These are phyloP conservation scores for Daphne laureola DNA, from an alignment of 441 rosid genomes.

Conservation along the genomic window DNA sequence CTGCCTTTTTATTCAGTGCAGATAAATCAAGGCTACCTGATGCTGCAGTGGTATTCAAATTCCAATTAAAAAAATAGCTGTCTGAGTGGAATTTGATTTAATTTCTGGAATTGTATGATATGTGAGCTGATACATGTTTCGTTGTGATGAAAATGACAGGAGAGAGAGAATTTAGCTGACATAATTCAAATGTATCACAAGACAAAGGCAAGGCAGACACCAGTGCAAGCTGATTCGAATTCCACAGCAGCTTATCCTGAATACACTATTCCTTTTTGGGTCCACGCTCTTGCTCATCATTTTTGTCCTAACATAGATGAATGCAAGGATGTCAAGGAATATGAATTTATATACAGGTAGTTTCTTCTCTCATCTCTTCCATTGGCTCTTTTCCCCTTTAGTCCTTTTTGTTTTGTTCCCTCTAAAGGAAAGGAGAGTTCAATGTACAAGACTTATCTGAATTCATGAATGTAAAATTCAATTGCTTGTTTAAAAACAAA, in stretches of 20 bases:
- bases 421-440: too few relatives aligned
- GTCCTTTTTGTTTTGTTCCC: too few relatives aligned
- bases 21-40: constrained; percentile 41
- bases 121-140: constrained; percentile 12
- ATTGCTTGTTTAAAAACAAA: too few relatives aligned
- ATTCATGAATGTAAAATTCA: too few relatives aligned
- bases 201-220: constrained; percentile 70
- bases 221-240: constrained; percentile 67
- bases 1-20: constrained; percentile 63
- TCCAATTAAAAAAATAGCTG: constrained; percentile 16
- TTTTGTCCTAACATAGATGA: constrained; percentile 78
- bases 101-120: constrained; percentile 9
- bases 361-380: constrained; percentile 10
- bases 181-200: constrained; percentile 83
- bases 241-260: constrained; percentile 54
- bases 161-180: constrained; percentile 78
- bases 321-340: constrained; percentile 84
- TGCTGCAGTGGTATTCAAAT: constrained; percentile 66
- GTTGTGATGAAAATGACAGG: constrained; percentile 50
- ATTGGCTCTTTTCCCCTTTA: neutral
- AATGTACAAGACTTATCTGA: too few relatives aligned
- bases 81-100: constrained; percentile 8
- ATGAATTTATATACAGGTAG: constrained; percentile 79
- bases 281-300: constrained; percentile 87
- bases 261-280: constrained; percentile 60